Evolutionary conservation across 306 rosid genomes (phyloP).

Genomic region (Phaseolus lunatus): DNA sequence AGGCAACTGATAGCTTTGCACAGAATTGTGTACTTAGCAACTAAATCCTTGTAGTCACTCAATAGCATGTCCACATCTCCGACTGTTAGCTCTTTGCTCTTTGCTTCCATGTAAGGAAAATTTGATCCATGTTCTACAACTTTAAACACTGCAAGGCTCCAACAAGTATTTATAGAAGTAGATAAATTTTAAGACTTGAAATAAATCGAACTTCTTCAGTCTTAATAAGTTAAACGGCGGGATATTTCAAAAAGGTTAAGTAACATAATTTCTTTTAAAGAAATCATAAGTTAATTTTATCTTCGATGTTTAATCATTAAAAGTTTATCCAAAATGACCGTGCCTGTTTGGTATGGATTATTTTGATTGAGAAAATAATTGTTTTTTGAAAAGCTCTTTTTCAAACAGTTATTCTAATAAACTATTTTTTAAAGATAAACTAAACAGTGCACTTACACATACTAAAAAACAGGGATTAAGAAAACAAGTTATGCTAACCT

Average conservation of each 20-base stretch:
- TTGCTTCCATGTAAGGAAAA: constrained; percentile 69
- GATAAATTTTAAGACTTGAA: too few relatives aligned
- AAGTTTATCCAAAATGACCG: background rate
- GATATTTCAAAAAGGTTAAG: too few relatives aligned
- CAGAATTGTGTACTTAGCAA: constrained; percentile 55
- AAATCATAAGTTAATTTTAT: too few relatives aligned
- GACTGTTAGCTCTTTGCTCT: constrained; percentile 58
- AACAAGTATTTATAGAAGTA: background rate
- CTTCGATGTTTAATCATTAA: background rate
- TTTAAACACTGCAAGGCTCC: constrained; percentile 25
- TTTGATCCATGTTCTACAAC: constrained; percentile 49
- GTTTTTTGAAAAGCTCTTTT: background rate
- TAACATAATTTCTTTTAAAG: too few relatives aligned
- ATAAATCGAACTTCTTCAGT: background rate
- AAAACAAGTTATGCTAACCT: constrained; percentile 51
- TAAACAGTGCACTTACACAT: background rate
- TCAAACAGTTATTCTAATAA: background rate
- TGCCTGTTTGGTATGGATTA: background rate
- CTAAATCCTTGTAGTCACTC: constrained; percentile 63
- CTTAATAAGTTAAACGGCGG: background rate
- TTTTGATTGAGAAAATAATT: background rate
- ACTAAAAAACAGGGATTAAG: background rate
- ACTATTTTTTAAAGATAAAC: background rate
- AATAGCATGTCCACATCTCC: constrained; percentile 66
- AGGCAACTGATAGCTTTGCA: constrained; percentile 52